Conservation (phyloP, 805 yeast species). For the Metschnikowia borealis region DNA sequence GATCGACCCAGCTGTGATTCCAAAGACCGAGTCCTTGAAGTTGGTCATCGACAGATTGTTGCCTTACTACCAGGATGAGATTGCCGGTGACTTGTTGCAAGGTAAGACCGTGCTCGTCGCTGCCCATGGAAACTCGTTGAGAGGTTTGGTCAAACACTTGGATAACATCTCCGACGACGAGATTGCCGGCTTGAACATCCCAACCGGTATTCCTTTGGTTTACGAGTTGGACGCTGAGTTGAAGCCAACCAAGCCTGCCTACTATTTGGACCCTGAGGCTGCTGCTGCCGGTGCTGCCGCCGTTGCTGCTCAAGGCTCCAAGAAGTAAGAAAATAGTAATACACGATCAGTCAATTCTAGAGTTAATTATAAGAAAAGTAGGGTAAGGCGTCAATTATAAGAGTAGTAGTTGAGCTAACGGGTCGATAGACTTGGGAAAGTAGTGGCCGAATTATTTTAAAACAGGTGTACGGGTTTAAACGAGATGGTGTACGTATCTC, state of each 20-base stretch:
- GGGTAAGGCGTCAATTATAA: neutral
- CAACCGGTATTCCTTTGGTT: slow-evolving; percentile 97
- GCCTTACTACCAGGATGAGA: slow-evolving; percentile 95
- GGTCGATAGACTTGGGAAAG: too few relatives aligned
- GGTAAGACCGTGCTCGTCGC: slow-evolving; percentile 91
- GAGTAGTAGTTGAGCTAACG: too few relatives aligned
- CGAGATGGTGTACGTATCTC: neutral
- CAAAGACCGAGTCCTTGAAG: slow-evolving; percentile 91
- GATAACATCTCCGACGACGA: slow-evolving; percentile 89
- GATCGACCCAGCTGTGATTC: slow-evolving; percentile 81
- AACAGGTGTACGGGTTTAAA: neutral
- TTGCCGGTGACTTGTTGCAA: slow-evolving; percentile 74
- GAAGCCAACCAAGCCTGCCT: slow-evolving; percentile 87
- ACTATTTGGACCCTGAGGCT: slow-evolving; percentile 98
- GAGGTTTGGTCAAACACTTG: slow-evolving; percentile 94
- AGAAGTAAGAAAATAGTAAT: slow-evolving; percentile 21
- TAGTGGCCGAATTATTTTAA: too few relatives aligned
- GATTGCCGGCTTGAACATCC: slow-evolving; percentile 92
- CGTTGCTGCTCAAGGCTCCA: slow-evolving; percentile 89
- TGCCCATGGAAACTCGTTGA: slow-evolving; percentile 98
- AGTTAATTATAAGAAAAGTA: too few relatives aligned
- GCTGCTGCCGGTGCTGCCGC: slow-evolving; percentile 99
- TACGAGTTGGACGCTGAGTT: slow-evolving; percentile 86
- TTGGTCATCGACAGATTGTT: slow-evolving; percentile 93
- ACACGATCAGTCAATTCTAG: neutral